A percentile compares a stretch with the other conserved stretches of the same genome.
These are phyloP conservation scores for Pugionium cornutum DNA, from an alignment of 345 rosid genomes.

Conservation along the genomic window DNA sequence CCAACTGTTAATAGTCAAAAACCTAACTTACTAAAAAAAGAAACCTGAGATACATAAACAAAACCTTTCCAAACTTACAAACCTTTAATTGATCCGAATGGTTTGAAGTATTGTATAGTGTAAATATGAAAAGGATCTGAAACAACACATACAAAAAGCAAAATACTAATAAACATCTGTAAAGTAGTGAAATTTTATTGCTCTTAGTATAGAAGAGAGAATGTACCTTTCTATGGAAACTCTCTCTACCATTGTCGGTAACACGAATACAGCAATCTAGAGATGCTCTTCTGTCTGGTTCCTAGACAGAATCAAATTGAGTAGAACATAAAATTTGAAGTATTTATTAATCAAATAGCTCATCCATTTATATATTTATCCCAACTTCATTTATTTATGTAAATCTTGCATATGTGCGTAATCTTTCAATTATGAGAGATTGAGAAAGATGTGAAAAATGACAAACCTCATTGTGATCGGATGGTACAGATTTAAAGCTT, in stretches of 20 bases:
- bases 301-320: constrained; percentile 42
- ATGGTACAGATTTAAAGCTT: constrained; percentile 64
- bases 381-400: not conserved
- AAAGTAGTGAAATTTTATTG: constrained; percentile 12
- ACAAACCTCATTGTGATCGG: constrained; percentile 54
- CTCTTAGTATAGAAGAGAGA: not conserved
- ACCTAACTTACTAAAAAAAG: not conserved
- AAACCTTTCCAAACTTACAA: not conserved
- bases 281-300: constrained; percentile 66
- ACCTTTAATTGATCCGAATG: constrained; percentile 86
- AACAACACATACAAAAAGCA: constrained; percentile 34
- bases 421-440: not conserved
- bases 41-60: constrained; percentile 1
- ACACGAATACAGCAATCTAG: constrained; percentile 75
- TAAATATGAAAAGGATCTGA: constrained; percentile 85
- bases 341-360: too few relatives aligned
- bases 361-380: not conserved
- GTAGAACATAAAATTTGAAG: not conserved
- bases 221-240: constrained; percentile 73
- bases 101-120: constrained; percentile 68
- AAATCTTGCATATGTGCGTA: not conserved
- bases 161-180: constrained; percentile 5
- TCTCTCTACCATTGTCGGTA: constrained; percentile 92
- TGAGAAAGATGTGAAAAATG: not conserved
- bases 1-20: constrained; percentile 52